Evolutionary conservation across 1,284 basidiomycete species (phyloP), one percentile per base, ranked within the genome.

Genomic region (Lentinus polychrous): DNA sequence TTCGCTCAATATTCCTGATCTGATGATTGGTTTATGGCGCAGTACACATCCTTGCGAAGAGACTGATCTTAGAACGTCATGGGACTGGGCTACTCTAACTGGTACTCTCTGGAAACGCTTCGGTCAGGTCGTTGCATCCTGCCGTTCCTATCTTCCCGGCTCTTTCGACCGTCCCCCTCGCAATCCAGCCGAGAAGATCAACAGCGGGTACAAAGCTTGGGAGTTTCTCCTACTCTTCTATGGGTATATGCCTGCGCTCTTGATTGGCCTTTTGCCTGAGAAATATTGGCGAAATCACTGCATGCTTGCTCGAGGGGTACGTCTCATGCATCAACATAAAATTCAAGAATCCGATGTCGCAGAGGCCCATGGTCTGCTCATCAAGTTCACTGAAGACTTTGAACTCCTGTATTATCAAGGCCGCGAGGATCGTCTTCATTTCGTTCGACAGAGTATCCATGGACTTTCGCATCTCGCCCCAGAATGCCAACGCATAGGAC

Each of bases 61-160:
- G 1, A 46, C 38, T 0, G 66, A 69, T 27, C 36, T 53, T 27
- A 57, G 46, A 10, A 15, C 1, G 0, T 44, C 34, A 1, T 74
- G 71, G 72, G 51, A 56, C 8, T 75, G 67, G 67, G 63, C 53
- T 0, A 53, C 63, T 3, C 52, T 74, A 0, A 49, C 17, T 0
- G 62, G 58, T 3, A 51, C 61, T 0, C 34, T 48, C 0, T 73
- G 72, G 72, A 57, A 54, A 11, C 34, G 27, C 3, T 71, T 74
- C 55, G 71, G 62, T 2, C 10, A 37, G 12, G 33, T 31, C 1
- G 57, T 66, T 23, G 60, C 49, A 1, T 38, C 8, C 17, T 43
- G 52, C 1, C 45, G 44, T 0, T 48, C 20, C 1, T 59, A 56
- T 39, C 54, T 65, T 1, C 64, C 64, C 7, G 56, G 57, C 0